Conservation (phyloP, 305 asterid genomes). For the Lippia alba region DNA sequence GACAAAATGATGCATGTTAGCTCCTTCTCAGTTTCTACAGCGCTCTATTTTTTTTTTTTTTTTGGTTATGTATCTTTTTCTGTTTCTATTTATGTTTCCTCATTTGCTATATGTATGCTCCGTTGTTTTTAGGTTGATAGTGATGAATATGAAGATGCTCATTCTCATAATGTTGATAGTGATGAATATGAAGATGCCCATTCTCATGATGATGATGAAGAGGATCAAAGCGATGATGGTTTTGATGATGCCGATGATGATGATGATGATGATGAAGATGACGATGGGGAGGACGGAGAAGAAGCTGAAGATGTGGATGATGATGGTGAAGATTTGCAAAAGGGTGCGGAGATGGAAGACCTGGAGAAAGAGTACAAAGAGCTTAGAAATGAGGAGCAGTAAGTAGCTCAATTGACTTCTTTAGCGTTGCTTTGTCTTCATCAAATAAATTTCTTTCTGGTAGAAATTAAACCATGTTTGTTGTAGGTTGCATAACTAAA, state of each 20-base stretch:
- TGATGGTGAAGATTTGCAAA: slow-evolving; percentile 39
- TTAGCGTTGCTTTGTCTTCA: slow-evolving; percentile 16
- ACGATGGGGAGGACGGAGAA: slow-evolving; percentile 15
- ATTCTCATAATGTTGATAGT: slow-evolving; percentile 36
- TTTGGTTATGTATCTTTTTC: not conserved
- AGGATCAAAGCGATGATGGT: slow-evolving; percentile 28
- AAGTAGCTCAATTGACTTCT: slow-evolving; percentile 39
- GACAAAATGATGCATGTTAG: slow-evolving; percentile 40
- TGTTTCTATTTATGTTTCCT: not conserved
- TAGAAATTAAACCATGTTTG: slow-evolving; percentile 9
- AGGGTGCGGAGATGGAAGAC: slow-evolving; percentile 72
- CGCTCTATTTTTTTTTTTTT: not conserved
- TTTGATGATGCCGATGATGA: slow-evolving; percentile 28
- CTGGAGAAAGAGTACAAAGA: slow-evolving; percentile 76
- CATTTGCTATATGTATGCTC: slow-evolving; percentile 12
- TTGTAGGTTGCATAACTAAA: not conserved
- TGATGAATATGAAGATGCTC: slow-evolving; percentile 27
- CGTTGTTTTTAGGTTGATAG: slow-evolving; percentile 28
- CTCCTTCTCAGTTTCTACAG: not conserved
- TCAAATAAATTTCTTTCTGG: not conserved
- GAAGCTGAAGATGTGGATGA: slow-evolving; percentile 24
- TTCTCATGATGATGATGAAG: slow-evolving; percentile 34
- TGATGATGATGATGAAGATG: slow-evolving; percentile 33
- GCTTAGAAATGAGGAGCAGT: slow-evolving; percentile 80
- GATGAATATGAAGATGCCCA: slow-evolving; percentile 37